Conservation (phyloP, 805 yeast genomes). For the Lipomyces lipofer region DNA sequence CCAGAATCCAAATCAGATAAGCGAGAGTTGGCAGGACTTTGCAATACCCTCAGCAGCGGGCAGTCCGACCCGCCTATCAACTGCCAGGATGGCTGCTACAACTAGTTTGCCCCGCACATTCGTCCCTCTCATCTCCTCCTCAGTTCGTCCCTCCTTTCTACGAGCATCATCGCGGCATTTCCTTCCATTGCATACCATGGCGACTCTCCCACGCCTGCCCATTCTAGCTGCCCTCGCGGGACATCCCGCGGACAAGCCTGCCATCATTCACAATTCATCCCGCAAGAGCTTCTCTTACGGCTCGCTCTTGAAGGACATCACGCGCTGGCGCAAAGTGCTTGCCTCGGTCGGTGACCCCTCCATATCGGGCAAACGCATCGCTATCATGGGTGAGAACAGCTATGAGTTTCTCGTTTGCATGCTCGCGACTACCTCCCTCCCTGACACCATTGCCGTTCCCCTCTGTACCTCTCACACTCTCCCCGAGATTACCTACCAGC, state of each 20-base stretch:
- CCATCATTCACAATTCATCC: constrained; percentile 38
- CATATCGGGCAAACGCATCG: constrained; percentile 33
- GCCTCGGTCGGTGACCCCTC: constrained; percentile 2
- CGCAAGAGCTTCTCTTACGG: constrained; percentile 38
- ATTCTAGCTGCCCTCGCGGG: constrained; percentile 22
- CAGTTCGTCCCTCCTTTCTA: too few species aligned
- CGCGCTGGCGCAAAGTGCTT: constrained; percentile 34
- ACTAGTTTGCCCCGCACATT: too few species aligned
- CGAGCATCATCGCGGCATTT: too few species aligned
- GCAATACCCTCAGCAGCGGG: too few species aligned
- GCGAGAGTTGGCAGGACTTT: too few species aligned
- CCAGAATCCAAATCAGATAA: too few species aligned
- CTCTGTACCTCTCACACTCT: constrained; percentile 40
- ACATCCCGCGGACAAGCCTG: constrained; percentile 35
- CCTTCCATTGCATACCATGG: too few species aligned
- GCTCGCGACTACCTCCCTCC: constrained; percentile 36
- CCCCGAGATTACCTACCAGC: constrained; percentile 38
- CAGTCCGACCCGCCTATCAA: too few species aligned
- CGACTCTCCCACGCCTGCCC: constrained; percentile 25
- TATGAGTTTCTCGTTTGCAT: constrained; percentile 37
- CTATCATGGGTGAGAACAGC: constrained; percentile 42
- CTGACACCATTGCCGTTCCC: constrained; percentile 39
- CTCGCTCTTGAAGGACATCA: constrained; percentile 35
- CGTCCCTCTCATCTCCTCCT: too few species aligned
- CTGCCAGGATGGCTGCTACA: too few species aligned